Base-by-base conservation (phyloP, 177 flowering plant species). In the Telopea speciosissima region DNA sequence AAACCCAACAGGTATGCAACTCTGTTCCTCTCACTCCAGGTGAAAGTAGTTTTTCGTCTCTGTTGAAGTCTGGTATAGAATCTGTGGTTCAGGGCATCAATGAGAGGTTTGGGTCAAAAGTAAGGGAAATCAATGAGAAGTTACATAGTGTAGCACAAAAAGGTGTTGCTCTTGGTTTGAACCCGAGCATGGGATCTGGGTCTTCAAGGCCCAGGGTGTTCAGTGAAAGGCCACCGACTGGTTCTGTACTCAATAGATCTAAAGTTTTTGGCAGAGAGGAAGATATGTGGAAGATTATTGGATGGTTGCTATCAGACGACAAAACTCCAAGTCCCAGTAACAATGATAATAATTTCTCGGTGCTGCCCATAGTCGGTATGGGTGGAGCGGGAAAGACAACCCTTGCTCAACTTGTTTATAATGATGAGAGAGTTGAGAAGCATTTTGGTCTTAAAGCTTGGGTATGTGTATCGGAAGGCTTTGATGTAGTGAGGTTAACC, bases 371-470 rank as follows among this genome's bases (percentile, higher is more conserved):
- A 5, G 54, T 64, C 17, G 77, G 77, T 3, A 70, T 65, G 69
- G 70, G 69, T 9, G 77, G 77, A 0, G 2, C 70, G 3, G 77
- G 77, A 11, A 74, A 74, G 36, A 74, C 31, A 70, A 74, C 69
- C 1, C 70, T 74, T 10, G 73, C 73, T 59, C 42, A 74, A 19
- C 3, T 65, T n/a, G 70, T 74, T 9, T 74, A 65, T 62, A 74
- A 74, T 42, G 73, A 74, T 56, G 28, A 9, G 17, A 25, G 31
- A 10, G 42, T 69, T 0, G 17, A 36, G 6, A 42, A n/a, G 13
- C 6, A 36, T n/a, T 69, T 74, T 23, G 12, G 64, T 6, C 9
- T 70, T 3, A 74, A 21, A 56, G 24, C 58, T 19, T 74, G 77
- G 77, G 45, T 44, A 0, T 69, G 31, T 42, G 77, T 74, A 0